These are phyloP conservation scores for Ettlia oleoabundans DNA, from an alignment of 139 green algal species.

Conservation along the genomic window DNA sequence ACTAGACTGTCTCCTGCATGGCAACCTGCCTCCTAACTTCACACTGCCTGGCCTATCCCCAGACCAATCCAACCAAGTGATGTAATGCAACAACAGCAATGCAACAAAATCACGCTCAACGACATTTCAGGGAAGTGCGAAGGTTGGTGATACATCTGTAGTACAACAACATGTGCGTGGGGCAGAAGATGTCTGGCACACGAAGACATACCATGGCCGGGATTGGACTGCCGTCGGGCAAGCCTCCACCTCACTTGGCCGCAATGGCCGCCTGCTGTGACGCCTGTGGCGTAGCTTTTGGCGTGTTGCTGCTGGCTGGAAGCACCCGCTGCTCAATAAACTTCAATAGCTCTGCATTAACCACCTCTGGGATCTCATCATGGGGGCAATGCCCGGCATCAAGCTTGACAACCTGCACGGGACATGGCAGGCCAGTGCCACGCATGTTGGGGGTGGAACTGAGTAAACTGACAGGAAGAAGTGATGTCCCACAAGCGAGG, in stretches of 20 bases:
- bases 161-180: no score
- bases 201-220: no score
- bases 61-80: neutral
- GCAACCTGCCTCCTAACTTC: neutral
- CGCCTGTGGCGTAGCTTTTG: neutral
- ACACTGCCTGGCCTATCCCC: no score
- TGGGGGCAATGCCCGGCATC: constrained; percentile 72
- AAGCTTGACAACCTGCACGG: constrained; percentile 50
- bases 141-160: no score
- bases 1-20: neutral
- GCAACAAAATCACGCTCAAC: neutral
- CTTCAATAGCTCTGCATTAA: constrained; percentile 66
- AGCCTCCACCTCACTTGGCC: neutral
- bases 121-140: no score
- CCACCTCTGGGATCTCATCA: constrained; percentile 77
- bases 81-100: neutral
- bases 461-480: no score
- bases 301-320: neutral
- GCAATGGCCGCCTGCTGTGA: neutral
- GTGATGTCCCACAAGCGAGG: no score
- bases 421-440: no score
- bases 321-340: constrained; percentile 54
- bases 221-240: no score
- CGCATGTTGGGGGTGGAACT: no score
- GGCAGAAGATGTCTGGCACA: no score